phyloP scores from a whole-genome alignment of 257 asterid genomes.

The Solanum pinnatisectum region DNA sequence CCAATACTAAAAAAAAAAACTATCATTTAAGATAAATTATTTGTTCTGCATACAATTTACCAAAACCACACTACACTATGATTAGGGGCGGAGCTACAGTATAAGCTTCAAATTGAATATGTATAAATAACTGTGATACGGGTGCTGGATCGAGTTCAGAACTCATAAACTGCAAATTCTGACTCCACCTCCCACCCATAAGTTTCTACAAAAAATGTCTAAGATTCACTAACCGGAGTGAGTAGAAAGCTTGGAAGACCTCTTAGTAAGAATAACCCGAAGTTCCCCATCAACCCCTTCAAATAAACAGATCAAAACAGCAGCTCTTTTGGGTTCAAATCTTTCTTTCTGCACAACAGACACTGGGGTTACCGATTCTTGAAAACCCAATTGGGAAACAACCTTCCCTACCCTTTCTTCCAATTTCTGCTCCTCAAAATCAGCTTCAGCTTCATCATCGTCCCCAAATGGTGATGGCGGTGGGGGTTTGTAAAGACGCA shows the following conservation, averaged over 20 bases:
- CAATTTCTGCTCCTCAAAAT: conserved; percentile 46
- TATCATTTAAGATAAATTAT: neutral
- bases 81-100: no score
- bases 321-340: conserved; percentile 77
- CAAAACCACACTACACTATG: neutral
- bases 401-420: conserved; percentile 70
- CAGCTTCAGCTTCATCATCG: conserved; percentile 10
- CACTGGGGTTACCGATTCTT: conserved; percentile 61
- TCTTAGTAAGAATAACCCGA: conserved; percentile 80
- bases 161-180: neutral
- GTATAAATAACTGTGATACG: neutral
- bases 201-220: neutral
- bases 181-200: neutral
- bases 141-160: neutral
- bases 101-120: neutral
- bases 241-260: conserved; percentile 78
- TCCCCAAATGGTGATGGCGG: conserved; percentile 32
- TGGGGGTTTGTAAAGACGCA: conserved; percentile 68
- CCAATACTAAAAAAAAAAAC: neutral
- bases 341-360: conserved; percentile 29
- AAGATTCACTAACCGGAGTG: conserved; percentile 53
- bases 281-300: conserved; percentile 75
- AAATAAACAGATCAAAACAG: conserved; percentile 81
- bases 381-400: conserved; percentile 73
- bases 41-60: neutral